Conservation (phyloP, 2,329 filamentous ascomycete genomes). For the Cordyceps pruinosa region DNA sequence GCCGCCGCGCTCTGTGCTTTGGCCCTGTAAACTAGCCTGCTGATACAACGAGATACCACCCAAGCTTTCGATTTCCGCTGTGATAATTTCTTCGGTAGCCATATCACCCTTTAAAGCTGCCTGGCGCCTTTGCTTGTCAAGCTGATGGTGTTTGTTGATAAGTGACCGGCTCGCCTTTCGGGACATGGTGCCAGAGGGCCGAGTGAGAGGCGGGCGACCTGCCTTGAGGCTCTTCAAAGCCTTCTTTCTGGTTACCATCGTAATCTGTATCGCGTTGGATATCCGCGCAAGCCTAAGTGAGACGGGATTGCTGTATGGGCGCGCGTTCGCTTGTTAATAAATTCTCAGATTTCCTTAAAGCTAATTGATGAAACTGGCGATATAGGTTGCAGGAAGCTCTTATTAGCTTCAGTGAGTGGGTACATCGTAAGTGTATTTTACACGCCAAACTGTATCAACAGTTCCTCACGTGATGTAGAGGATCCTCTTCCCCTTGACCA, state of each 20-base stretch:
- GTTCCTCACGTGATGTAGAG: constrained; percentile 14
- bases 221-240: constrained; percentile 37
- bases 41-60: constrained; percentile 60
- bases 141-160: constrained; percentile 59
- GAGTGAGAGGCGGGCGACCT: constrained; percentile 51
- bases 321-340: not conserved
- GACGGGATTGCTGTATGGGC: not conserved
- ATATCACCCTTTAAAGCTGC: constrained; percentile 47
- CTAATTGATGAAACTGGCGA: no score
- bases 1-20: constrained; percentile 57
- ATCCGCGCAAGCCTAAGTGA: not conserved
- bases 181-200: constrained; percentile 50
- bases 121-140: constrained; percentile 55
- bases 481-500: not conserved
- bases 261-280: no score
- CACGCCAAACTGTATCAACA: not conserved
- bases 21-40: constrained; percentile 61
- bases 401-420: not conserved
- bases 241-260: constrained; percentile 43
- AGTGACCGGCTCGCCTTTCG: constrained; percentile 57
- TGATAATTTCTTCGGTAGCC: constrained; percentile 37
- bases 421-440: not conserved
- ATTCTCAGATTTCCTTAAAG: not conserved
- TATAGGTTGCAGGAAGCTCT: no score
- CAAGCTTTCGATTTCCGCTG: constrained; percentile 47